Percentiles rank a stretch among this genome's conserved stretches.
phyloP scores from a whole-genome alignment of 148 eudicot species.

The Simmondsia chinensis region DNA sequence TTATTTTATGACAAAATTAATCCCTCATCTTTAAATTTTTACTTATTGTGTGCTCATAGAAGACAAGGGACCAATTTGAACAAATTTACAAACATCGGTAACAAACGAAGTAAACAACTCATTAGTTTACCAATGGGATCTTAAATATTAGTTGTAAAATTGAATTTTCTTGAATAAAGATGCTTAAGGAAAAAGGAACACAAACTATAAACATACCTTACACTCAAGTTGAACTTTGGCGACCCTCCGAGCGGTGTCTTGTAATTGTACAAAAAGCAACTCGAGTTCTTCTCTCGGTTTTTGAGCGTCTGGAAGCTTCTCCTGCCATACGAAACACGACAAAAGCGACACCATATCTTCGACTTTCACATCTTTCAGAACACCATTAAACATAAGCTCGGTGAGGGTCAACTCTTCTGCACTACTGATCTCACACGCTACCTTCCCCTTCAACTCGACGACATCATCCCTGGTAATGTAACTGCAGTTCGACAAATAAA shows the following conservation, averaged over 20 bases:
- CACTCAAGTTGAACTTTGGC: constrained; percentile 88
- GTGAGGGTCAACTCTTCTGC: constrained; percentile 95
- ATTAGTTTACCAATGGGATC: too few species aligned
- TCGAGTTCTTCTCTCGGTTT: constrained; percentile 93
- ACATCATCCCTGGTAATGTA: constrained; percentile 74
- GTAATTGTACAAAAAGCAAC: constrained; percentile 65
- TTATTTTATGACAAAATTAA: too few species aligned
- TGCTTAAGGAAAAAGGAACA: neutral
- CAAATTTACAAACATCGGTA: too few species aligned
- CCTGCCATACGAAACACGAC: constrained; percentile 96
- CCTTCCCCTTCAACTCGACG: constrained; percentile 90
- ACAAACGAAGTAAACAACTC: too few species aligned
- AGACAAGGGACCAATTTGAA: too few species aligned
- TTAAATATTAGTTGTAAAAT: too few species aligned
- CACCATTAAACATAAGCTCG: constrained; percentile 82
- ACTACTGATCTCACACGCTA: constrained; percentile 95
- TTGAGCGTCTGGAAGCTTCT: constrained; percentile 82
- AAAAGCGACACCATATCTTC: constrained; percentile 95
- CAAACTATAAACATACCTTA: constrained; percentile 42
- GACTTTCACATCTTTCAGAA: constrained; percentile 68
- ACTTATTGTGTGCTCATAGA: too few species aligned
- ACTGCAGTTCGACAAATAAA: constrained; percentile 31
- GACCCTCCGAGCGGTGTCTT: constrained; percentile 83
- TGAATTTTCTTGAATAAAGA: too few species aligned
- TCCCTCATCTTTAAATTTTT: too few species aligned